Base-by-base conservation (phyloP, 2,329 filamentous ascomycete species). In the Corinectria fuckeliana region DNA sequence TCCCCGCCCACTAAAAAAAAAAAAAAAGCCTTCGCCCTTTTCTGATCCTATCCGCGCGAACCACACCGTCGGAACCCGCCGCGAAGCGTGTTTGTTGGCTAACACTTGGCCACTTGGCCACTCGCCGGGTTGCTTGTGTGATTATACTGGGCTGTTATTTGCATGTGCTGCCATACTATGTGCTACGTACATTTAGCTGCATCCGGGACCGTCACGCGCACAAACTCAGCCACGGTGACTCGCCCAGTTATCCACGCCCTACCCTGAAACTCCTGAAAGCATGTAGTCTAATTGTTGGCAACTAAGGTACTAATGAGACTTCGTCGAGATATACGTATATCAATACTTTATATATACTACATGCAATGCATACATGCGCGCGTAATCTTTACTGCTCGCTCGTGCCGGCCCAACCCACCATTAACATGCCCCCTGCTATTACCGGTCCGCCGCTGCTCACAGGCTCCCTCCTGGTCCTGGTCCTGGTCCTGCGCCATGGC, bases 391-490 rank as follows among this genome's bases (percentile, higher is more conserved):
- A 45, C 13, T 51, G n/a, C 41, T 26, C 39, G 39, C 32, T 41
- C 39, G 32, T 52, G 13, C 48, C 32, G 38, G 23, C 25, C 36
- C 28, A 30, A 16, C 38, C 52, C 52, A 18, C 41, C 36, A 58
- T 58, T 53, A 58, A 48, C 42, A 52, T 41, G 28, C 48, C 55
- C 54, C 38, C 38, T 52, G 48, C 23, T 58, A 58, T 58, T 58
- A 58, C 38, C 30, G 26, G 13, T 28, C 36, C 34, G 23, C 10
- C 7, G 36, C 26, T 23, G 49, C 56, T 41, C 45, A n/a, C 32
- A 26, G 34, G 30, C 48, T 21, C 13, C 28, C 21, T 41, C 48
- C 34, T 18, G 30, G 23, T 45, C 26, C 39, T 44, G 25, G 32
- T 30, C 42, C 44, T 26, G 21, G 38, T 32, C 21, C 18, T 44